Conservation (phyloP, 1,139 yeast species). For the Saccharomycopsis hybrid region DNA sequence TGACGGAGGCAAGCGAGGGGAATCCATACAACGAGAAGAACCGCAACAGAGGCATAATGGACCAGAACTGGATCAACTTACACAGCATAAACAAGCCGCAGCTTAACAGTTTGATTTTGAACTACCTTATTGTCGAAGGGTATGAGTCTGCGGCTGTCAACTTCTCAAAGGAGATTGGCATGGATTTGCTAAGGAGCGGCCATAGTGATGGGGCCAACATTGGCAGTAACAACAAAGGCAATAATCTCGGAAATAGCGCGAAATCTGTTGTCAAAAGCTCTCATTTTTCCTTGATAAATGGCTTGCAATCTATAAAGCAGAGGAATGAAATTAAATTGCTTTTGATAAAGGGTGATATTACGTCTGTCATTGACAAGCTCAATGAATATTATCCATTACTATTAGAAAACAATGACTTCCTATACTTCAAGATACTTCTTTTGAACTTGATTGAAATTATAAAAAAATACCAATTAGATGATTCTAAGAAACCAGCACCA, state of each 20-base stretch:
- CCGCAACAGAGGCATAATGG: no score
- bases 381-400: constrained; percentile 47
- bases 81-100: constrained; percentile 28
- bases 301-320: constrained; percentile 42
- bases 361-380: constrained; percentile 40
- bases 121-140: constrained; percentile 54
- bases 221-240: background rate
- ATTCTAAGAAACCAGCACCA: constrained; percentile 21
- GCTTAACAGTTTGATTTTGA: constrained; percentile 42
- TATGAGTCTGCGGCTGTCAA: constrained; percentile 45
- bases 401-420: constrained; percentile 45
- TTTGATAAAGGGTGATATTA: constrained; percentile 45
- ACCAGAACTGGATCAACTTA: background rate
- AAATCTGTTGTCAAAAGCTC: background rate
- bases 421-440: constrained; percentile 59
- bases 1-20: no score
- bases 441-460: constrained; percentile 62
- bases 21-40: no score
- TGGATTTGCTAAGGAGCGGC: constrained; percentile 20
- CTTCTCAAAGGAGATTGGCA: constrained; percentile 41
- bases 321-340: constrained; percentile 43
- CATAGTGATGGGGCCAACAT: constrained; percentile 1
- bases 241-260: background rate
- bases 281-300: constrained; percentile 28
- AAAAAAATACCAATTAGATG: constrained; percentile 37